Evolutionary conservation across 345 rosid species (phyloP), one percentile per base, ranked within the genome.

Genomic region (Populus alba): DNA sequence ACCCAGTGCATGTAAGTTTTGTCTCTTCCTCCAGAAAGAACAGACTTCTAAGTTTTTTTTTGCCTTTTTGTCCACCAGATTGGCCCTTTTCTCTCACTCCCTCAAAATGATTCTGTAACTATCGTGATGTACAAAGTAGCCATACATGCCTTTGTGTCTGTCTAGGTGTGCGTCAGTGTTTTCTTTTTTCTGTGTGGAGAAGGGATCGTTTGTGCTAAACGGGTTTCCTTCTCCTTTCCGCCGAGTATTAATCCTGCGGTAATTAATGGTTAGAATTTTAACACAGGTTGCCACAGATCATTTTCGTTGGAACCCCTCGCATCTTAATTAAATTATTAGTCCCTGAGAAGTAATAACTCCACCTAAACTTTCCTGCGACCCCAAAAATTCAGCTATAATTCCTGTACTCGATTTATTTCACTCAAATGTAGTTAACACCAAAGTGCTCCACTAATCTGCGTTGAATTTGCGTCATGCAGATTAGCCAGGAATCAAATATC

Each of bases 1-100:
- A 72, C 86, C 90, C 83, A 90, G 79, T 76, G 23, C 96, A 31
- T 83, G 96, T 91, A 83, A 82, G 91, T 83, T 70, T 73, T 72
- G 11, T 29, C 16, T 33, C 74, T 47, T 65, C 39, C 59, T 29
- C 20, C 2, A 12, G 2, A 41, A 69, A 22, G 8, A 39, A 69
- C 29, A 39, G 47, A 4, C 13, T 12, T 37, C 29, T 9, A n/a
- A 12, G 8, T 1, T 8, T 41, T 9, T 33, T 37, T 45, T 8
- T 12, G 23, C 41, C 62, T n/a, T 51, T 39, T 12, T 49, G 33
- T 37, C 10, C 18, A 39, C 20, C 5, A 2, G 35, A 29, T 43
- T 33, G 37, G 37, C 5, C 37, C 0, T 33, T 4, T 4, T 35
- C 31, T 2, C 41, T 38, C 18, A 62, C 20, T 35, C 51, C 15